Conservation (phyloP, 257 asterid genomes). For the Euphrasia confusa region DNA sequence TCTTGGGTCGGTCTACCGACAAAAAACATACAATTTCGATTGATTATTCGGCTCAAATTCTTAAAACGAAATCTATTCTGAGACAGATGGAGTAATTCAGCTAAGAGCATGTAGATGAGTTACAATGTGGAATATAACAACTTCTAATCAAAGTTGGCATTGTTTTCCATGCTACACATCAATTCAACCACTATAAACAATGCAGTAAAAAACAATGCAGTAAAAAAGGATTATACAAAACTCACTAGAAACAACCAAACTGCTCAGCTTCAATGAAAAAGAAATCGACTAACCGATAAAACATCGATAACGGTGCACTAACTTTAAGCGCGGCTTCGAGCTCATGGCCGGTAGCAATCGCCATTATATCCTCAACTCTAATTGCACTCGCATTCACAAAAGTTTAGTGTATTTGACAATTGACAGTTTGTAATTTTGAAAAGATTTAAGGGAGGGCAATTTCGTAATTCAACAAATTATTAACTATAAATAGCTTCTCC, state of each 20-base stretch:
- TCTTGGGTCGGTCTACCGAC: no score
- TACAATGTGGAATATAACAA: background rate
- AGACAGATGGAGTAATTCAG: no score
- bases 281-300: background rate
- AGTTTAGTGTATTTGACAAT: no score
- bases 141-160: no score
- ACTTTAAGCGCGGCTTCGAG: slow-evolving; percentile 50
- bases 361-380: slow-evolving; percentile 48
- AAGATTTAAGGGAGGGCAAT: background rate
- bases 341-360: slow-evolving; percentile 66
- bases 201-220: no score
- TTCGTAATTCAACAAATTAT: slow-evolving; percentile 3
- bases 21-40: no score
- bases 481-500: slow-evolving; percentile 19
- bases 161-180: no score
- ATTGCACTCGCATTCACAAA: slow-evolving; percentile 28
- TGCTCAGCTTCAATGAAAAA: background rate
- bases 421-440: no score
- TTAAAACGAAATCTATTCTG: no score
- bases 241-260: slow-evolving; percentile 2
- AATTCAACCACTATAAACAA: no score
- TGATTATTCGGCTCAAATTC: no score
- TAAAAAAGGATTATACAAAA: background rate
- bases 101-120: no score
- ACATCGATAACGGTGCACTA: slow-evolving; percentile 5